These are phyloP conservation scores for Dictyostelium intermedium DNA, from an alignment of 78 protist genomes.

Conservation along the genomic window DNA sequence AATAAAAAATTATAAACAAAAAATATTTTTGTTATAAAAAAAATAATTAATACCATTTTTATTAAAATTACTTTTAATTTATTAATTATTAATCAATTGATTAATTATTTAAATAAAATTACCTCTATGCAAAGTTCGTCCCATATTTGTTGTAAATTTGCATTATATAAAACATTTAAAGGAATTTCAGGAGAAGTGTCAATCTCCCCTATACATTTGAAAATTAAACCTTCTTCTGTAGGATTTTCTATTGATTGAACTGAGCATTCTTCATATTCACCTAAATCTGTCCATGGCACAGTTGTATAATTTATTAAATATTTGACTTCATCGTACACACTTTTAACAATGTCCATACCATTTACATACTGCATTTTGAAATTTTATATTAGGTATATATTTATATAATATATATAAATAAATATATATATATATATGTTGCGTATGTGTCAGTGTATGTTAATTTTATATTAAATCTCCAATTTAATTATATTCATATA, in stretches of 20 bases:
- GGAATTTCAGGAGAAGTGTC: conserved; percentile 16
- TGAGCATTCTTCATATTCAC: neutral
- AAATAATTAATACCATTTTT: neutral
- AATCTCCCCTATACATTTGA: conserved; percentile 38
- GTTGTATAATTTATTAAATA: neutral
- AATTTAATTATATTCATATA: neutral
- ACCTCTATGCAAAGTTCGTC: conserved; percentile 60
- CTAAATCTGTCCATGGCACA: neutral
- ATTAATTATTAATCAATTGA: no score
- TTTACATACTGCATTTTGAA: conserved; percentile 52
- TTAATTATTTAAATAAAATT: no score
- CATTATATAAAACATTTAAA: conserved; percentile 32
- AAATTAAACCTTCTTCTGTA: neutral
- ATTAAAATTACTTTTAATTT: no score
- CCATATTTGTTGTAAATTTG: conserved; percentile 32
- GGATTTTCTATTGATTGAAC: conserved; percentile 14
- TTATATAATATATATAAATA: no score
- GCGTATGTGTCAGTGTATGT: neutral
- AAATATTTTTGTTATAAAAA: neutral
- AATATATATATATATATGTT: neutral
- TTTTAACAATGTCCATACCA: conserved; percentile 40
- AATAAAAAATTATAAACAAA: no score
- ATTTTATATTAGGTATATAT: neutral
- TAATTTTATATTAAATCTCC: neutral
- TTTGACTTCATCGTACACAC: conserved; percentile 6